Evolutionary conservation across 106 monocot species (phyloP).

Genomic region (Iris macrosiphon): DNA sequence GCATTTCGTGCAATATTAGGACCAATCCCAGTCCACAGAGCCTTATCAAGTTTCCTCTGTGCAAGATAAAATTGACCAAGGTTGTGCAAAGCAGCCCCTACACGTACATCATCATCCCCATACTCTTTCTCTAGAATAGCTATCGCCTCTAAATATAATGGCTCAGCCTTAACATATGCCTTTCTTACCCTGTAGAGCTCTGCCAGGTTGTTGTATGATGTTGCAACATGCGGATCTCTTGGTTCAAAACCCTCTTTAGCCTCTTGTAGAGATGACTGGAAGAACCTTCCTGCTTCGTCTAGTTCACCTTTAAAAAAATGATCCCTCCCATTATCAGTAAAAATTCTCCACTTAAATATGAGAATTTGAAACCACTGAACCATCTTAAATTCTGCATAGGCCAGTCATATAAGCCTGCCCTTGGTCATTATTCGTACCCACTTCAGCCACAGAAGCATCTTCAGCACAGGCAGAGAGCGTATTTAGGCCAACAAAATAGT

Average conservation of each 20-base stretch:
- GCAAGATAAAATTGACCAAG: constrained; percentile 89
- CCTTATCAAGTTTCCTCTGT: constrained; percentile 69
- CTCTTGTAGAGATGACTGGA: constrained; percentile 68
- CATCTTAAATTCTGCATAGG: constrained; percentile 72
- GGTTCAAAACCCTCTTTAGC: constrained; percentile 90
- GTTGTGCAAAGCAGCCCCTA: constrained; percentile 94
- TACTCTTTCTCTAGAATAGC: constrained; percentile 76
- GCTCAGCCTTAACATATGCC: constrained; percentile 85
- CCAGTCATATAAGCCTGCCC: constrained; percentile 32
- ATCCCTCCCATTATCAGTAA: constrained; percentile 70
- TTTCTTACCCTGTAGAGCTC: constrained; percentile 73
- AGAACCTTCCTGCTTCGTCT: constrained; percentile 82
- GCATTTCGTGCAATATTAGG: too few relatives aligned
- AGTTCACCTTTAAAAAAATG: constrained; percentile 65
- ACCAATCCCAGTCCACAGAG: too few relatives aligned
- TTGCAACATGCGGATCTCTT: constrained; percentile 96
- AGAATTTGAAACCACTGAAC: constrained; percentile 71
- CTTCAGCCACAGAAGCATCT: constrained; percentile 29
- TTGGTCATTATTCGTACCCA: constrained; percentile 27
- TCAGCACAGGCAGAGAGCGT: constrained; percentile 33
- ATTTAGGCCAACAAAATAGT: constrained; percentile 33
- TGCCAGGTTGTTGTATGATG: constrained; percentile 92
- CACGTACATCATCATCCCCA: constrained; percentile 76
- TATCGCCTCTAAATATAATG: constrained; percentile 82
- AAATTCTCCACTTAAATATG: constrained; percentile 95